phyloP scores from a whole-genome alignment of 176 grass and related monocot species.

The Carex pumila region DNA sequence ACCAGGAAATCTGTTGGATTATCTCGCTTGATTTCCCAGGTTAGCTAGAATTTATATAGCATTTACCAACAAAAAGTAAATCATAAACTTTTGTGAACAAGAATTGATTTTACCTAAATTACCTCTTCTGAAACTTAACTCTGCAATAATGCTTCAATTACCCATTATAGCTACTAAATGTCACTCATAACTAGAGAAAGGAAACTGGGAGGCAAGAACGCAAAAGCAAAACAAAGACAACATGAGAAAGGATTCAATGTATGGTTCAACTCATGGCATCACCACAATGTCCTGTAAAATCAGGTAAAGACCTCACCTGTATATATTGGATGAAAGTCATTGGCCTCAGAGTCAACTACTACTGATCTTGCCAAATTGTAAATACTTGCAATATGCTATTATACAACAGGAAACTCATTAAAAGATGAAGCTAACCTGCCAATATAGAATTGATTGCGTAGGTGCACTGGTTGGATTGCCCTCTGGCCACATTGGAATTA shows the following conservation, averaged over 20 bases:
- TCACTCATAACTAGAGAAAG: too few relatives aligned
- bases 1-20: neutral
- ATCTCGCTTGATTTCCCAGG: neutral
- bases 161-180: neutral
- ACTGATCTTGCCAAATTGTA: neutral
- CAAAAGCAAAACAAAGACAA: too few relatives aligned
- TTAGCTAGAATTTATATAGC: neutral
- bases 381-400: neutral
- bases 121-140: neutral
- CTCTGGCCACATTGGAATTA: conserved; percentile 98
- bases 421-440: conserved; percentile 45
- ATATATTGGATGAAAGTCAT: too few relatives aligned
- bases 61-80: neutral
- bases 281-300: too few relatives aligned
- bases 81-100: neutral
- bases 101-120: neutral
- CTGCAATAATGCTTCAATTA: neutral
- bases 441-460: conserved; percentile 81
- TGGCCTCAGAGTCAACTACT: neutral
- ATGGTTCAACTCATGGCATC: too few relatives aligned
- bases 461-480: conserved; percentile 75
- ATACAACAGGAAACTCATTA: neutral
- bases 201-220: too few relatives aligned
- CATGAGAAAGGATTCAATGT: too few relatives aligned
- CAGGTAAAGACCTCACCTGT: too few relatives aligned